phyloP scores from a whole-genome alignment of 169 alveolate genomes.

The Eimeria acervulina region DNA sequence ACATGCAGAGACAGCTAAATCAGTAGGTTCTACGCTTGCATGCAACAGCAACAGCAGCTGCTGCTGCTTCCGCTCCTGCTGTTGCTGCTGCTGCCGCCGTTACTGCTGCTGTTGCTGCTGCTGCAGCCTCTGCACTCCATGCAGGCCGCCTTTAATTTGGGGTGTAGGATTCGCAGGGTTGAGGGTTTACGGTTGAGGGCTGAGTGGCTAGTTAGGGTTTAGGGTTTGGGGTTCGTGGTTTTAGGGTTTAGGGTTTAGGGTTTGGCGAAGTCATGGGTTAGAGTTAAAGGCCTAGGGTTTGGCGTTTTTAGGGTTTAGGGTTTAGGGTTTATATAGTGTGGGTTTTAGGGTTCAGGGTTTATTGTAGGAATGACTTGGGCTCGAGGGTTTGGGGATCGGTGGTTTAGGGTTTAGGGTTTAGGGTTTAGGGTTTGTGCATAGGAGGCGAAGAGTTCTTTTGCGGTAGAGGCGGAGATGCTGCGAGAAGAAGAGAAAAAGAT shows the following conservation, averaged over 20 bases:
- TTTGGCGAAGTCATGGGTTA: no score
- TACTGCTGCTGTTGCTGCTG: no score
- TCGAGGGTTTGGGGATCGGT: background rate
- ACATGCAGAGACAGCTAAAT: slow-evolving; percentile 4
- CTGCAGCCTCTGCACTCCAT: background rate
- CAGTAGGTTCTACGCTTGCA: background rate
- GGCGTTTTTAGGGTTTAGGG: background rate
- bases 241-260: background rate
- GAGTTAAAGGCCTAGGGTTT: background rate
- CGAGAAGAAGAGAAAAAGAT: background rate
- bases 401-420: background rate
- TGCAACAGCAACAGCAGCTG: no score
- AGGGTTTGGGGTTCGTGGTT: no score
- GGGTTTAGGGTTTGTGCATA: background rate
- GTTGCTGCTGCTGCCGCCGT: no score
- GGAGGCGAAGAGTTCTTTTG: slow-evolving; percentile 18
- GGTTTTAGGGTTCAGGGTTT: background rate
- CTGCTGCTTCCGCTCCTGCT: no score
- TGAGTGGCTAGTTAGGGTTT: no score
- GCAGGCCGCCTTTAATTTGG: no score
- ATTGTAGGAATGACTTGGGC: no score
- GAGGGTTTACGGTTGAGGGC: no score
- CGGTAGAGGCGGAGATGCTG: background rate
- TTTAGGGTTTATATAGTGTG: background rate
- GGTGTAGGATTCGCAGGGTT: no score